Percentiles rank a stretch among this genome's conserved stretches.
Conservation (phyloP, 768 basidiomycete species). For the Lyophyllum shimeji region DNA sequence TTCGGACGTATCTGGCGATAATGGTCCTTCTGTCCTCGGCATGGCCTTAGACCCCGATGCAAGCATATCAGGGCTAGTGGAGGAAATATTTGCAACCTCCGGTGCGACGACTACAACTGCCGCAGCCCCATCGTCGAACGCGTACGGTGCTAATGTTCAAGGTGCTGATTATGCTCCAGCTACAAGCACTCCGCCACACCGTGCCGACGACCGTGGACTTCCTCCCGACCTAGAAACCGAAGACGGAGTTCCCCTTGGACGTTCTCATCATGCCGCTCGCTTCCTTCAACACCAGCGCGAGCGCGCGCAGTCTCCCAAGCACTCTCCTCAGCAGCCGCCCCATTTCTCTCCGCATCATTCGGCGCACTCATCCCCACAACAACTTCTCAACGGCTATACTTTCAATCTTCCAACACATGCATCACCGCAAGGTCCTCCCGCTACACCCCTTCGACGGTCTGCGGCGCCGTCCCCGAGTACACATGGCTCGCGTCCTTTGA, state of each 20-base stretch:
- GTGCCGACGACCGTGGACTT: conserved; percentile 27
- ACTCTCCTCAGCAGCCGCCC: conserved; percentile 29
- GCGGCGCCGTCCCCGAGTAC: conserved; percentile 25
- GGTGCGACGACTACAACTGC: conserved; percentile 20
- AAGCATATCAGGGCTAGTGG: conserved; percentile 71
- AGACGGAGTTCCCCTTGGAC: conserved; percentile 62
- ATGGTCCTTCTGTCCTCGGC: conserved; percentile 29
- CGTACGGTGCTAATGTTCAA: neutral
- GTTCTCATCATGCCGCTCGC: conserved; percentile 60
- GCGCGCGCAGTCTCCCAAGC: conserved; percentile 30
- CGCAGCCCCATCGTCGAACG: neutral
- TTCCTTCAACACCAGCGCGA: conserved; percentile 44
- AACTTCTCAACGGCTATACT: conserved; percentile 23
- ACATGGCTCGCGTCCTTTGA: neutral
- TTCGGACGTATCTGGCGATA: conserved; percentile 38
- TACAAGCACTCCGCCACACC: conserved; percentile 45
- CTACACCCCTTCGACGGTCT: conserved; percentile 35
- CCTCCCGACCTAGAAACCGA: conserved; percentile 62
- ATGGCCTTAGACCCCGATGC: conserved; percentile 46
- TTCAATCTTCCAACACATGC: conserved; percentile 30
- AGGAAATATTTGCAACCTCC: conserved; percentile 59
- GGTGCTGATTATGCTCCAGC: neutral
- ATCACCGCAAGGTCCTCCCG: conserved; percentile 32
- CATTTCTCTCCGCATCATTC: conserved; percentile 27
- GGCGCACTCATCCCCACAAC: conserved; percentile 14